Conservation (phyloP, 2,329 filamentous ascomycete species). For the Aureobasidium sp. region DNA sequence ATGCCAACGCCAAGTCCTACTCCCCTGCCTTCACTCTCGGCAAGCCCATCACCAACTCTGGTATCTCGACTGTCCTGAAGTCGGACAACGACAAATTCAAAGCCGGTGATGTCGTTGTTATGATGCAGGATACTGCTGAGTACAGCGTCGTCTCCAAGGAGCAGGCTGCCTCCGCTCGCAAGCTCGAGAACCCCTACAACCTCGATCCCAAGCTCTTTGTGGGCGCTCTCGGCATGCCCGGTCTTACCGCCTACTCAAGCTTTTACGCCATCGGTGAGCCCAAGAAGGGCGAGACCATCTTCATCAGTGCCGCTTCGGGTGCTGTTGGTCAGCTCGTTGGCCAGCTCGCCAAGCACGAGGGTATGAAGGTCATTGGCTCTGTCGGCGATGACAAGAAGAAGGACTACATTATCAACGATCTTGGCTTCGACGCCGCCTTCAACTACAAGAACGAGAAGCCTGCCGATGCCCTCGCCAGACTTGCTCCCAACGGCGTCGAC, state of each 20-base stretch:
- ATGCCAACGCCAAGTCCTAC: constrained; percentile 59
- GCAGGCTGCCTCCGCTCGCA: constrained; percentile 39
- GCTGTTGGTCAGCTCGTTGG: constrained; percentile 79
- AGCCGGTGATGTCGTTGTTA: constrained; percentile 59
- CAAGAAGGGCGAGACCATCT: constrained; percentile 72
- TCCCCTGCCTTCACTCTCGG: constrained; percentile 53
- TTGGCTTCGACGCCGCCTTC: constrained; percentile 67
- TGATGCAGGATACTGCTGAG: constrained; percentile 39
- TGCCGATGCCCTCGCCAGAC: constrained; percentile 56
- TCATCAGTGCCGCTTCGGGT: constrained; percentile 71
- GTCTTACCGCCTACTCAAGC: constrained; percentile 66
- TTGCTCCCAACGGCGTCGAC: constrained; percentile 72
- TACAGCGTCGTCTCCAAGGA: constrained; percentile 54
- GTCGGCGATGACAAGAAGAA: constrained; percentile 76
- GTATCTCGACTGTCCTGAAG: constrained; percentile 63
- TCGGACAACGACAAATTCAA: constrained; percentile 57
- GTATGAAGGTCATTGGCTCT: constrained; percentile 69
- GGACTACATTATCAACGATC: constrained; percentile 62
- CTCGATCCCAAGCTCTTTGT: constrained; percentile 62
- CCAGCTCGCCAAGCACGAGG: constrained; percentile 75
- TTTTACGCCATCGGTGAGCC: constrained; percentile 70
- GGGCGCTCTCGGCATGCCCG: constrained; percentile 71
- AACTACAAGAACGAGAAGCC: constrained; percentile 84
- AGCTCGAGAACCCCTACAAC: constrained; percentile 62
- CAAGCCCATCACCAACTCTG: constrained; percentile 57